phyloP scores from a whole-genome alignment of 2,329 filamentous ascomycete species.

The Aspergillus novofumigatus region DNA sequence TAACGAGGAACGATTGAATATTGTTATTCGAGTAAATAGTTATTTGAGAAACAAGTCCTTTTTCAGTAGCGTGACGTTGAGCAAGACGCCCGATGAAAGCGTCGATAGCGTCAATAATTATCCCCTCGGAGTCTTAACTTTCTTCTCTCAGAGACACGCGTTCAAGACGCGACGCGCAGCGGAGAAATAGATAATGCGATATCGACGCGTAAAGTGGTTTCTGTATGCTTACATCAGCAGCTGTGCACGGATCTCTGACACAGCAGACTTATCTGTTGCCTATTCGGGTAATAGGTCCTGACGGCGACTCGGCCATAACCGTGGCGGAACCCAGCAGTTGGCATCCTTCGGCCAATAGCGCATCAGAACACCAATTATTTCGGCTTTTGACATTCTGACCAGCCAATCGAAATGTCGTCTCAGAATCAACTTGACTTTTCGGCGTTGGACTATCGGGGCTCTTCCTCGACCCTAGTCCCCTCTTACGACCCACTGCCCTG shows the following conservation, averaged over 20 bases:
- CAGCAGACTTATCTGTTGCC: background rate
- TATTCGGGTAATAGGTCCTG: background rate
- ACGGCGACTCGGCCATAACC: background rate
- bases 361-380: background rate
- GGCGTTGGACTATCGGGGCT: slow-evolving; percentile 11
- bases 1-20: background rate
- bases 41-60: background rate
- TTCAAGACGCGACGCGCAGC: slow-evolving; percentile 25
- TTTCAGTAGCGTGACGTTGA: background rate
- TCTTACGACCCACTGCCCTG: background rate
- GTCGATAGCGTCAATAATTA: slow-evolving; percentile 4
- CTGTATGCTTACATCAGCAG: slow-evolving; percentile 7
- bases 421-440: slow-evolving; percentile 9
- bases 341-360: slow-evolving; percentile 6
- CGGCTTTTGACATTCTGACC: slow-evolving; percentile 1
- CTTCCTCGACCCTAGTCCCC: slow-evolving; percentile 6
- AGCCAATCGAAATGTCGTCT: slow-evolving; percentile 2
- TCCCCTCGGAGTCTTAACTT: background rate
- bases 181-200: slow-evolving; percentile 14
- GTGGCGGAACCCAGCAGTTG: background rate
- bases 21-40: background rate
- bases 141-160: slow-evolving; percentile 20
- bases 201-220: slow-evolving; percentile 36
- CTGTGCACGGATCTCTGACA: background rate
- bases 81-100: background rate